Evolutionary conservation across 2,329 filamentous ascomycete genomes (phyloP), one percentile per base, ranked within the genome.

Genomic region (Phaeomoniella chlamydospora): DNA sequence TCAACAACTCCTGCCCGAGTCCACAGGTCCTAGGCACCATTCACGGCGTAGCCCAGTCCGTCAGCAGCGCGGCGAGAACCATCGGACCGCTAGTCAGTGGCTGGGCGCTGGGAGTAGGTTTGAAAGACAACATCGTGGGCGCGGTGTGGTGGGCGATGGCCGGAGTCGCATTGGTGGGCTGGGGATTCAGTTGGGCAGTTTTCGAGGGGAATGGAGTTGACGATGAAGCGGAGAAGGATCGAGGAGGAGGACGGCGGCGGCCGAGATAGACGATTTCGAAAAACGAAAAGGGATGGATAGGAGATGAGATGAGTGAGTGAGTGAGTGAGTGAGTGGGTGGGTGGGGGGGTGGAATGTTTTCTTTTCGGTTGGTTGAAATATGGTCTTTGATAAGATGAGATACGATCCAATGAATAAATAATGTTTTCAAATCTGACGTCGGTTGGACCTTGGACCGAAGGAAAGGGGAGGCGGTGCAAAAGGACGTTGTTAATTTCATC

Each of bases 181-280:
- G 72, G 51, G 50, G 65, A 2, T 64, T 74, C 9, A 67, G 72
- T 2, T 68, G 74, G 54, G 65, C 67, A 38, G 71, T 81, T n/a
- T 62, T 72, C 26, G 77, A 82, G 46, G 77, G 76, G 0, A 69
- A 58, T 40, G 74, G 74, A 2, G 73, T 77, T 51, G 73, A 77
- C 52, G 67, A 40, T 12, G 33, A 37, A 15, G 18, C 18, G 39
- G 18, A 48, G 39, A 33, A 49, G 46, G 19, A 34, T 37, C n/a
- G 26, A 29, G 11, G 38, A 29, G 6, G 40, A 47, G n/a, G n/a
- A n/a, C n/a, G n/a, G n/a, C n/a, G n/a, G n/a, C n/a, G n/a, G n/a
- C n/a, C n/a, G n/a, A n/a, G n/a, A n/a, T n/a, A n/a, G n/a, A n/a
- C n/a, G n/a, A n/a, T n/a, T n/a, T n/a, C n/a, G n/a, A n/a, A n/a